Evolutionary conservation across 164 flowering plant genomes (phyloP), one percentile per base, ranked within the genome.

Genomic region (Nymphaea thermarum): DNA sequence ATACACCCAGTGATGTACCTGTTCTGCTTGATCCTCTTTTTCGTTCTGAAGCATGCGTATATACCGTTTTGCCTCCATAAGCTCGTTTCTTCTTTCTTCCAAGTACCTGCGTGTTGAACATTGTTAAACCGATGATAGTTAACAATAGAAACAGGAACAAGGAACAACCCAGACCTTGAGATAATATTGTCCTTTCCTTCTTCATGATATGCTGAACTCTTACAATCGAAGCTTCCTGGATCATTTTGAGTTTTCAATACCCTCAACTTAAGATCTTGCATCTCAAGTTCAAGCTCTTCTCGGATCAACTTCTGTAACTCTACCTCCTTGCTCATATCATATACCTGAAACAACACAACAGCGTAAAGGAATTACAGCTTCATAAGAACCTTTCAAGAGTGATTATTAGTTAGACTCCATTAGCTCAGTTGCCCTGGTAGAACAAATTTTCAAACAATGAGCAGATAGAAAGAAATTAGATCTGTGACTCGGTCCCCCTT

Each of bases 261-360:
- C 72, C 90, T 86, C 25, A 73, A 70, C 64, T 85, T 82, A 53
- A 88, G 76, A 65, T 75, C 74, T 70, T 86, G 84, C 65, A 84
- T 74, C 80, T 91, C 93, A 70, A 75, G 47, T 74, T 86, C 86
- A 70, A 84, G 70, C 44, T 84, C 75, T 71, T 89, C 86, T 73
- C 85, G 82, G 18, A 76, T 76, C 62, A 76, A 10, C n/a, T 70
- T 79, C 72, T 91, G 83, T 43, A 80, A 77, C 68, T 82, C 83
- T 18, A 91, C 84, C 74, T 91, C 95, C 44, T 77, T 80, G 68
- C 84, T 81, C 95, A 91, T 84, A 75, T 88, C 97, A 81, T 75
- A 68, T 51, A 87, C 97, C 97, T 91, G 66, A 67, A 25, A 61
- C 65, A 42, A 53, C 59, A 45, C 75, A 68, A 47, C 55, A 47